Conservation (phyloP, 176 grass and related monocot genomes). For the Zoysia pacifica region DNA sequence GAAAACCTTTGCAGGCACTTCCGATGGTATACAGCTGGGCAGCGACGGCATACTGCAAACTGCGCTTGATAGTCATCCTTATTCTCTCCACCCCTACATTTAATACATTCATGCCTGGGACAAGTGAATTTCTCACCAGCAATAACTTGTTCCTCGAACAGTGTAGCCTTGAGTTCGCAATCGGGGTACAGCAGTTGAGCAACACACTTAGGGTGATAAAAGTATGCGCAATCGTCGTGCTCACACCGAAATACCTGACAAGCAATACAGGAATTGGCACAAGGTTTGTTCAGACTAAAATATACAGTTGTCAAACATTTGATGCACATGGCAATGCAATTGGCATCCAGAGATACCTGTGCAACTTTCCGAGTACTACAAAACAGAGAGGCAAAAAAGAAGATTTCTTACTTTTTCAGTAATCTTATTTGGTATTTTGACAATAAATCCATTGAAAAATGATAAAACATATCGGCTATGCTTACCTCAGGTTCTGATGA, state of each 20-base stretch:
- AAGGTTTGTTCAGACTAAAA: slow-evolving; percentile 18
- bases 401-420: too few relatives aligned
- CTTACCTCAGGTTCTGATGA: too few relatives aligned
- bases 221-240: slow-evolving; percentile 56
- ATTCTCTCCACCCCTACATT: slow-evolving; percentile 54
- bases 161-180: slow-evolving; percentile 14
- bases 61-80: slow-evolving; percentile 46
- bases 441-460: too few relatives aligned
- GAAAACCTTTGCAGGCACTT: slow-evolving; percentile 77
- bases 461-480: too few relatives aligned
- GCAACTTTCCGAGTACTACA: too few relatives aligned
- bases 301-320: background rate
- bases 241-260: slow-evolving; percentile 74
- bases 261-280: background rate
- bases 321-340: too few relatives aligned
- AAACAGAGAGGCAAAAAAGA: too few relatives aligned
- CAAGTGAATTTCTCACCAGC: slow-evolving; percentile 57
- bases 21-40: slow-evolving; percentile 69
- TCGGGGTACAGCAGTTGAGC: slow-evolving; percentile 46
- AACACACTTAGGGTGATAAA: slow-evolving; percentile 78
- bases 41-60: slow-evolving; percentile 78
- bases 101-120: slow-evolving; percentile 64
- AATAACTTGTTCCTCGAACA: slow-evolving; percentile 40
- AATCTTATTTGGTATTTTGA: too few relatives aligned
- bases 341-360: too few relatives aligned